Base-by-base conservation (phyloP, 257 asterid species). In the Datura wrightii region DNA sequence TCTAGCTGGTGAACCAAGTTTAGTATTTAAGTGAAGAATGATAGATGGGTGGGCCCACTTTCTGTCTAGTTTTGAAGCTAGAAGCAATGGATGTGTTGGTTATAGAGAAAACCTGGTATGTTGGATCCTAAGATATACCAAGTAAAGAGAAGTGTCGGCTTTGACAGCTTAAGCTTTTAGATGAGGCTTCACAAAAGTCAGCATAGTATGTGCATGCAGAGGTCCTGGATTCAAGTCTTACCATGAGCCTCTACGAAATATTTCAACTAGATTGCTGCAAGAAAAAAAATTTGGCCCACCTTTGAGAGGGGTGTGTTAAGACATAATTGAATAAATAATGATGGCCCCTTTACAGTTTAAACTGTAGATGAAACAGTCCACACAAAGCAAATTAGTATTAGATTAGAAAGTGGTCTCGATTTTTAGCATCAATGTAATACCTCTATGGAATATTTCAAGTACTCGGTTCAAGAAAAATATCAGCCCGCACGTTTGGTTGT, bases 271-370 rank as follows among this genome's bases (percentile, higher is more conserved):
- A 24, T 56, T 56, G 62, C 8, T 53, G 58, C 16, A 53, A 4
- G 58, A 13, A 53, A 24, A 24, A 24, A 24, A 24, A 24, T 46
- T 46, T 46, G 15, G 44, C 46, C 15, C 46, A 65, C 46, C 10
- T 36, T 41, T 65, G 72, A 36, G 76, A 37, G 52, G 31, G 31
- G 50, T 50, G 4, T 67, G 76, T 70, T 16, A 70, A 70, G 54
- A 42, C 79, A 42, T 18, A 70, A 24, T 70, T 50, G 54, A 18
- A 42, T 18, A 8, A 70, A 16, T 70, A 42, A 70, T 41, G 15
- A 70, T 70, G 54, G 79, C 36, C 16, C 36, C 79, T 42, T 70
- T 37, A 69, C 79, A 41, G 54, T 42, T 69, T 2, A 70, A 70
- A 42, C 54, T 70, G 41, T 42, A 39, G 79, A 70, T 70, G 54